Conservation (phyloP, 495 filamentous ascomycete species). For the Lentithecium fluviatile region DNA sequence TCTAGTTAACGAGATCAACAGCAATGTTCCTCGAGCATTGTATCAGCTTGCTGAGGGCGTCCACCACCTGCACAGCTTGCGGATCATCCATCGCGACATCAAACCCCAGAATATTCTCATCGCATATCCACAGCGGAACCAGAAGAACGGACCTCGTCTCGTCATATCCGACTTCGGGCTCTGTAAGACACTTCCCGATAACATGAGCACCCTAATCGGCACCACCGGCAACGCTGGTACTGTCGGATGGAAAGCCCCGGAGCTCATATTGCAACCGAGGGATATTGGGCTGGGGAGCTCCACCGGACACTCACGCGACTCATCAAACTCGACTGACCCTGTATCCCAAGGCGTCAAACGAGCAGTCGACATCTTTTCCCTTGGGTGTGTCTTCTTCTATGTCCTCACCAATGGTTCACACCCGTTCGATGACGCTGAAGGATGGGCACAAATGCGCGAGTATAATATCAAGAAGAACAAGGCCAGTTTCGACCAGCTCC, state of each 20-base stretch:
- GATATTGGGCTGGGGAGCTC: conserved; percentile 55
- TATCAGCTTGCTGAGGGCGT: conserved; percentile 85
- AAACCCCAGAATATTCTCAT: conserved; percentile 98
- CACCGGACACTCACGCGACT: conserved; percentile 37
- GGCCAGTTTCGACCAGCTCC: conserved; percentile 68
- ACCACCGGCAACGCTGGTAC: conserved; percentile 94
- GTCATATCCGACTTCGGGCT: conserved; percentile 97
- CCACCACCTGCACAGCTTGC: conserved; percentile 81
- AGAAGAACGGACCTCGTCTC: conserved; percentile 61
- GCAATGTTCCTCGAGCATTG: conserved; percentile 63
- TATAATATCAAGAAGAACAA: conserved; percentile 90
- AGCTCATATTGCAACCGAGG: conserved; percentile 71
- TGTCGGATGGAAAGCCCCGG: conserved; percentile 92
- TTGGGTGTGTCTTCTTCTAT: conserved; percentile 95
- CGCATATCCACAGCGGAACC: conserved; percentile 50
- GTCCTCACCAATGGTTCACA: conserved; percentile 88
- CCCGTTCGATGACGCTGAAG: conserved; percentile 89
- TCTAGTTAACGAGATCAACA: conserved; percentile 53
- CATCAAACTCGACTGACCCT: conserved; percentile 37
- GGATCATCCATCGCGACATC: conserved; percentile 94
- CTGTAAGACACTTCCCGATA: conserved; percentile 96
- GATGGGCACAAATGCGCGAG: conserved; percentile 78
- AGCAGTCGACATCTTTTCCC: conserved; percentile 93
- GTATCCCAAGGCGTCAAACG: conserved; percentile 69
- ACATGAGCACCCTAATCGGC: conserved; percentile 89